Conservation (phyloP, 352 stramenopile genomes). For the Phytophthora nicotianae region DNA sequence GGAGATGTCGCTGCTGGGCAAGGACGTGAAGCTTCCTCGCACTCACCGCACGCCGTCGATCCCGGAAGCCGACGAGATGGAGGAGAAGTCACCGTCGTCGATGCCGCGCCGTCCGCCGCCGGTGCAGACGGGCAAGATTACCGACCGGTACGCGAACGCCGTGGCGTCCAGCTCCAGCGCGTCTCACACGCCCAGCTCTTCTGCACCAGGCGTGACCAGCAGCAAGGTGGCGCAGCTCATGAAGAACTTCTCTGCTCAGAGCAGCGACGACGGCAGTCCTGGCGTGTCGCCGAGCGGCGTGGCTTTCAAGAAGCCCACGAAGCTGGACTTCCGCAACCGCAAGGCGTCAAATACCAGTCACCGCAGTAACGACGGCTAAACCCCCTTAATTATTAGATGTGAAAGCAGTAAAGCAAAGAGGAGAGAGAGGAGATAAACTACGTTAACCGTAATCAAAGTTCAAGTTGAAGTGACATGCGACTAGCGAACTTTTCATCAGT, state of each 20-base stretch:
- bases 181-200: conserved; percentile 14
- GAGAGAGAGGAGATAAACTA: conserved; percentile 1
- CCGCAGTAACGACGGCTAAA: conserved; percentile 20
- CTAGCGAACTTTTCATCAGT: conserved; percentile 15
- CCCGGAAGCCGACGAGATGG: conserved; percentile 24
- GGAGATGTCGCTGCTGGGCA: conserved; percentile 55
- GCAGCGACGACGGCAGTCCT: conserved; percentile 22
- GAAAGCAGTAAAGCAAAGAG: conserved; percentile 9
- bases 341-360: conserved; percentile 42
- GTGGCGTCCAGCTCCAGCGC: conserved; percentile 30
- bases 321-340: conserved; percentile 47
- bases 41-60: conserved; percentile 30
- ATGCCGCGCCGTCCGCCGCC: conserved; percentile 5
- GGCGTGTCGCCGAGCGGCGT: conserved; percentile 24
- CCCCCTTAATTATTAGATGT: conserved; percentile 39
- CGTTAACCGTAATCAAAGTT: conserved; percentile 11
- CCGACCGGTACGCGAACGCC: conserved; percentile 56
- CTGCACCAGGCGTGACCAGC: conserved; percentile 24
- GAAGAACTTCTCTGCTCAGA: conserved; percentile 68
- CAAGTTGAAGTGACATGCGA: conserved; percentile 22
- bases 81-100: conserved; percentile 30
- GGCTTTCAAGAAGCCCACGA: conserved; percentile 36
- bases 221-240: conserved; percentile 73
- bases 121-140: conserved; percentile 39
- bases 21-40: conserved; percentile 25